Percentiles rank a stretch among this genome's conserved stretches.
Conservation (phyloP, 805 yeast species). For the Saccharomyces eubayanus region DNA sequence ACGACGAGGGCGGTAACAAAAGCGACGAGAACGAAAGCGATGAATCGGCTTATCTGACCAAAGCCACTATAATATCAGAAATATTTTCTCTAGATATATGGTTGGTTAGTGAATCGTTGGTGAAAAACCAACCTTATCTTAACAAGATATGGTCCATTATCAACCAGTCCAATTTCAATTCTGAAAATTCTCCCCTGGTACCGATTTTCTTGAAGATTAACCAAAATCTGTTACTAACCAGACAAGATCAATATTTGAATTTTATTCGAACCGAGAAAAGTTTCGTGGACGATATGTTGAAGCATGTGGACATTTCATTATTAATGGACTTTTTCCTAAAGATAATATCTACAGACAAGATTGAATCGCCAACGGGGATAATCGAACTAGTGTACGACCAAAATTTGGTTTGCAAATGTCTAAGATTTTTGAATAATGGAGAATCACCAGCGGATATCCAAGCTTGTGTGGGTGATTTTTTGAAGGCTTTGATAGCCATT, state of each 20-base stretch:
- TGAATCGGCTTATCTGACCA: conserved; percentile 7
- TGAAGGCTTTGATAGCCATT: conserved; percentile 85
- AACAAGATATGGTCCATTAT: conserved; percentile 70
- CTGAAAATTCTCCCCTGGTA: conserved; percentile 62
- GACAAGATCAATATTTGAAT: conserved; percentile 35
- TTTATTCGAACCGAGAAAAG: conserved; percentile 41
- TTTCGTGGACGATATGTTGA: conserved; percentile 51
- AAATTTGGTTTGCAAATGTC: conserved; percentile 55
- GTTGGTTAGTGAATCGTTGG: conserved; percentile 80
- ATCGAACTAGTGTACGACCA: conserved; percentile 72
- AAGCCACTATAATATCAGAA: conserved; percentile 45
- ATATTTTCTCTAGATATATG: conserved; percentile 84
- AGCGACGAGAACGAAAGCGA: conserved; percentile 1
- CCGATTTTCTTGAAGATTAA: conserved; percentile 78
- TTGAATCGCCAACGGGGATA: conserved; percentile 81
- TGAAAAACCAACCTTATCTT: conserved; percentile 57
- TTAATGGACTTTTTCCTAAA: conserved; percentile 85
- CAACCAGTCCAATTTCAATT: conserved; percentile 42
- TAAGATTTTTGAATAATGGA: conserved; percentile 56
- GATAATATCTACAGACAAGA: conserved; percentile 85
- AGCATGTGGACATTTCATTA: conserved; percentile 81
- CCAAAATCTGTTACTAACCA: conserved; percentile 76
- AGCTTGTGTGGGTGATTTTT: conserved; percentile 87
- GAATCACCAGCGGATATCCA: conserved; percentile 57
- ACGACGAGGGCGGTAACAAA: not conserved